Evolutionary conservation across 2,329 filamentous ascomycete genomes (phyloP).

Genomic region (Cercospora berteroae): DNA sequence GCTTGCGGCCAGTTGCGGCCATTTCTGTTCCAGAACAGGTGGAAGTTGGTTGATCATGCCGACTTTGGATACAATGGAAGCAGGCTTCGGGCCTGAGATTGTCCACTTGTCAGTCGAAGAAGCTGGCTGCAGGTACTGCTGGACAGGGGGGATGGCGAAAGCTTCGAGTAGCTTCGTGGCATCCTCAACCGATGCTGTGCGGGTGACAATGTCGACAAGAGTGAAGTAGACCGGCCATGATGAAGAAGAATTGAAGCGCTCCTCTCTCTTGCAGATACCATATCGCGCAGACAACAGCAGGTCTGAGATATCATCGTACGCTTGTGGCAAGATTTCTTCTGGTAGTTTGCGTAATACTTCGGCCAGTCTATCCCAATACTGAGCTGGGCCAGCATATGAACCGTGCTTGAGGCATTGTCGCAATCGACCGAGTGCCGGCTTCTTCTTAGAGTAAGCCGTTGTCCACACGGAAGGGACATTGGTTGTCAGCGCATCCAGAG

Average conservation of each 20-base stretch:
- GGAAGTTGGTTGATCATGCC: constrained; percentile 21
- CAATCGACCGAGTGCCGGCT: constrained; percentile 57
- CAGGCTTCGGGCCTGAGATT: constrained; percentile 48
- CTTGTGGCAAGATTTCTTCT: constrained; percentile 53
- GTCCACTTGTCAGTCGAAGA: constrained; percentile 51
- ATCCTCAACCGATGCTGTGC: constrained; percentile 44
- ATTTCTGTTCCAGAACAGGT: constrained; percentile 54
- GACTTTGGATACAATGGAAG: constrained; percentile 43
- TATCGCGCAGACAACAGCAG: constrained; percentile 66
- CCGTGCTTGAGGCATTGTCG: constrained; percentile 75
- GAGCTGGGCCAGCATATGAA: constrained; percentile 70
- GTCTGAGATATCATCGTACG: constrained; percentile 55
- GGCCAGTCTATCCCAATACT: constrained; percentile 71
- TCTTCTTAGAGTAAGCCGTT: constrained; percentile 58
- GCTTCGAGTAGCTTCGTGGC: constrained; percentile 46
- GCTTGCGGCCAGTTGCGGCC: constrained; percentile 59
- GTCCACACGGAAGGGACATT: constrained; percentile 72
- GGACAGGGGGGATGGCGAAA: constrained; percentile 53
- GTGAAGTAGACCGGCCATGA: constrained; percentile 77
- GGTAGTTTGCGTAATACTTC: constrained; percentile 61
- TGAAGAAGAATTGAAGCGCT: constrained; percentile 64
- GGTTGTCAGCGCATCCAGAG: constrained; percentile 65
- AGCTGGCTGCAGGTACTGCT: constrained; percentile 53
- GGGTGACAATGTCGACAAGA: constrained; percentile 47
- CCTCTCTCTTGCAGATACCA: constrained; percentile 72